Evolutionary conservation across 176 grass and related monocot species (phyloP).

Genomic region (Ensete glaucum): DNA sequence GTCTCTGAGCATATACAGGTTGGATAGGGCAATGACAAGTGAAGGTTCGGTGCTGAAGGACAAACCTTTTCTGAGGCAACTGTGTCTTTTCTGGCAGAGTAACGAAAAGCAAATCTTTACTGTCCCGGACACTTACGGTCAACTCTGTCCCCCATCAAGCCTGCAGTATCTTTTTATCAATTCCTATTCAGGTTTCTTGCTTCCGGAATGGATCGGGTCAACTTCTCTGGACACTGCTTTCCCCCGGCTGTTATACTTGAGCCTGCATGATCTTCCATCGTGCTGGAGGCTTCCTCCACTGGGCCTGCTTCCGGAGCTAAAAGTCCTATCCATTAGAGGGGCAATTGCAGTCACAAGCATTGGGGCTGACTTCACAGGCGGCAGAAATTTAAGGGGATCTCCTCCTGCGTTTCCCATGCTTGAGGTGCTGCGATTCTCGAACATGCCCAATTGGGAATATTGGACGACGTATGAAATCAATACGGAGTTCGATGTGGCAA

Average conservation of each 20-base stretch:
- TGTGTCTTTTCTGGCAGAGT: conserved; percentile 53
- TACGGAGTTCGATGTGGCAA: no score
- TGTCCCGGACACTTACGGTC: no score
- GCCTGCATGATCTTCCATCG: conserved; percentile 42
- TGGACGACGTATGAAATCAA: no score
- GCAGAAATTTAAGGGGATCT: no score
- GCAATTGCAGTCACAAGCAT: conserved; percentile 47
- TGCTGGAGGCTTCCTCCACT: conserved; percentile 51
- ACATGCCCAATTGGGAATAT: conserved; percentile 81
- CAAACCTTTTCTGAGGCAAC: conserved; percentile 44
- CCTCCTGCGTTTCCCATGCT: conserved; percentile 72
- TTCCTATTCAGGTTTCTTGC: no score
- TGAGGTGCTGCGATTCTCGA: conserved; percentile 43
- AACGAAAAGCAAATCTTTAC: no score
- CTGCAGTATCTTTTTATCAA: no score
- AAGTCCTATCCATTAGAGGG: conserved; percentile 46
- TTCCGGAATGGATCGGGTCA: no score
- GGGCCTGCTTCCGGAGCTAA: conserved; percentile 56
- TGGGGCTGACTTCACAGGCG: conserved; percentile 53
- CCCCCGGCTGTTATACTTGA: conserved; percentile 39
- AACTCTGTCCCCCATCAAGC: no score
- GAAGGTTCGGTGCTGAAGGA: no score
- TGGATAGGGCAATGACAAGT: conserved; percentile 66
- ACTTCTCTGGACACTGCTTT: neutral
- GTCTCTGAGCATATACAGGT: conserved; percentile 41